phyloP scores from a whole-genome alignment of 2,329 filamentous ascomycete species.

The Tricladium varicosporioides region DNA sequence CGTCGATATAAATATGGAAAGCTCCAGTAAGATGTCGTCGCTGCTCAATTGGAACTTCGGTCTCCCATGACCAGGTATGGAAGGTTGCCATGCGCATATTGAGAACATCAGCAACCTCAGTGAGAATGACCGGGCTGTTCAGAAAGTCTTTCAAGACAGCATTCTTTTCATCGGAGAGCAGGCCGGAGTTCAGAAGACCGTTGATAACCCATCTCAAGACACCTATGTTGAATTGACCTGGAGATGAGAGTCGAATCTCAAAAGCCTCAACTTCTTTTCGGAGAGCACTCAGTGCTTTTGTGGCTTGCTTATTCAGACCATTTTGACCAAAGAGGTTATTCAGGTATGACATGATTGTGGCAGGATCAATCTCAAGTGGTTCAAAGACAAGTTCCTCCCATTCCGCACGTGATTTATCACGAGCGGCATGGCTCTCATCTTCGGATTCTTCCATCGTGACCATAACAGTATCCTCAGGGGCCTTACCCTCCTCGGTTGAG shows the following conservation, averaged over 20 bases:
- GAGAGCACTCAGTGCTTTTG: conserved; percentile 43
- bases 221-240: conserved; percentile 39
- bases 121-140: conserved; percentile 46
- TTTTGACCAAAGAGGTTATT: conserved; percentile 44
- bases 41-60: conserved; percentile 46
- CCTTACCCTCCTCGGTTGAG: conserved; percentile 28
- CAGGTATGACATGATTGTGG: conserved; percentile 49
- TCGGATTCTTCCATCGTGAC: conserved; percentile 33
- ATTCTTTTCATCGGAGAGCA: conserved; percentile 51
- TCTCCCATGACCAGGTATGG: conserved; percentile 51
- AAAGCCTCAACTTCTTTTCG: conserved; percentile 39
- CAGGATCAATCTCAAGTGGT: conserved; percentile 43
- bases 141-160: conserved; percentile 49
- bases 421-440: conserved; percentile 48
- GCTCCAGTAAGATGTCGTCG: conserved; percentile 55
- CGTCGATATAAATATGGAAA: conserved; percentile 60
- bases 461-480: conserved; percentile 2
- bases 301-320: conserved; percentile 36
- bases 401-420: conserved; percentile 46
- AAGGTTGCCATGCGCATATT: conserved; percentile 54
- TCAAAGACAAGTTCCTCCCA: conserved; percentile 59
- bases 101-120: conserved; percentile 55
- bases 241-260: conserved; percentile 24
- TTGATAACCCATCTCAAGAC: conserved; percentile 45
- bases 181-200: conserved; percentile 47